Conservation (phyloP, 192 early-diverging fungal genomes). For the Mortierella claussenii region DNA sequence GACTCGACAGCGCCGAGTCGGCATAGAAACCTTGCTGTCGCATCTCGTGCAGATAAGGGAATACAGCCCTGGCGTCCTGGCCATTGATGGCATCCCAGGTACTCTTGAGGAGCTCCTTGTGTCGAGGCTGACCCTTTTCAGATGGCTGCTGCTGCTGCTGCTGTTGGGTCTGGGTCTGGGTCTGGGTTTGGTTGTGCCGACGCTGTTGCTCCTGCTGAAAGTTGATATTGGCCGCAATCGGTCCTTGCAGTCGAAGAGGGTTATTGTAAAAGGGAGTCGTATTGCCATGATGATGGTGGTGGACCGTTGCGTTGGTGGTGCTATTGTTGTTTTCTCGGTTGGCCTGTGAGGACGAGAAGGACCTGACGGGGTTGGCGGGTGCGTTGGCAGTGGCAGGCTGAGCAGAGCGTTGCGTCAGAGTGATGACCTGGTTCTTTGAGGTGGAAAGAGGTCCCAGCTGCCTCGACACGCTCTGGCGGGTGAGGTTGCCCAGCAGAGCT, state of each 20-base stretch:
- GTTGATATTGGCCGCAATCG: slow-evolving; percentile 20
- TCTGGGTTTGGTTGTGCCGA: neutral
- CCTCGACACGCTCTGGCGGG: slow-evolving; percentile 36
- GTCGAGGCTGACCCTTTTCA: slow-evolving; percentile 6
- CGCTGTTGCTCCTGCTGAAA: slow-evolving; percentile 13
- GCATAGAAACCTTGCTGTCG: slow-evolving; percentile 37
- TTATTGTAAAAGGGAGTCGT: slow-evolving; percentile 1
- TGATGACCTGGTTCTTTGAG: slow-evolving; percentile 36
- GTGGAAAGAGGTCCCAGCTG: slow-evolving; percentile 39
- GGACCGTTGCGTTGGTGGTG: slow-evolving; percentile 14
- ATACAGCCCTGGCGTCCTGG: slow-evolving; percentile 40
- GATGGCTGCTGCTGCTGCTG: too few relatives aligned
- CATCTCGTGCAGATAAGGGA: slow-evolving; percentile 42
- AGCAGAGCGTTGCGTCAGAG: slow-evolving; percentile 35
- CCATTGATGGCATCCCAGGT: slow-evolving; percentile 42
- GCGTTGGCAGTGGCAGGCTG: slow-evolving; percentile 26
- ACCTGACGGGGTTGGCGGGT: slow-evolving; percentile 39
- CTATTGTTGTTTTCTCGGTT: slow-evolving; percentile 37
- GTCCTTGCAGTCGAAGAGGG: slow-evolving; percentile 16
- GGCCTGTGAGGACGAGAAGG: slow-evolving; percentile 45
- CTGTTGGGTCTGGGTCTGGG: neutral
- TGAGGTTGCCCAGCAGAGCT: slow-evolving; percentile 31
- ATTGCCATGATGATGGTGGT: neutral
- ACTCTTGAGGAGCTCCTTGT: slow-evolving; percentile 28
- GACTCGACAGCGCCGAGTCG: slow-evolving; percentile 34